Evolutionary conservation across 129 eudicot species (phyloP), one percentile per base, ranked within the genome.

Genomic region (Sambucus nigra): DNA sequence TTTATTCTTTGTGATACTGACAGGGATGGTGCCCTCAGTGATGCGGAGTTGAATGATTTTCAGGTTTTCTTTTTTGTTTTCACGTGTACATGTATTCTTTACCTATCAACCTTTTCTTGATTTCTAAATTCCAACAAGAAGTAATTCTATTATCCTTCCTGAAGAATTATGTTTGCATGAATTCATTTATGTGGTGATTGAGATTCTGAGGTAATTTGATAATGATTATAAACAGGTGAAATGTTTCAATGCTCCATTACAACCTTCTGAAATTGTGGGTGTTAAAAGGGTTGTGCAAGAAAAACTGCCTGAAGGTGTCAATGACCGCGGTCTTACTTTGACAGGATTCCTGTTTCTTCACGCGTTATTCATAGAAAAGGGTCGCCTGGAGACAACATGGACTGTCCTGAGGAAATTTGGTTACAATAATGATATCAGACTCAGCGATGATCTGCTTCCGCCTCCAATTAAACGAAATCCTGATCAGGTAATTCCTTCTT

Each of bases 271-370:
- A 74, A 77, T 91, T 57, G 86, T 67, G 38, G 95, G 89, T 54
- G 95, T 91, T 49, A 91, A 85, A 73, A 82, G 89, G 78, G 89
- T 85, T 69, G 98, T 91, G 72, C 82, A 85, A 82, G 94, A 91
- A 48, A 86, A 91, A 69, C 62, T 91, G 41, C 82, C 80, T 38
- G 86, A 81, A 82, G 98, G 98, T 46, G 94, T 91, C 51, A 76
- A 72, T 59, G 86, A 76, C 12, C 74, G 70, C 53, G 98, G 95
- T 38, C 98, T 91, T 46, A 91, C 98, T 12, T 79, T 91, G 71
- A 62, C 94, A 1, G 98, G 98, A 39, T 91, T 91, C 31, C 82
- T 91, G 41, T 91, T 81, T 54, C 98, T 91, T 33, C 94, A 91
- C 61, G 98, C 98, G 23, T 69, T 91, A 16, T 91, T 91, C 48